Base-by-base conservation (phyloP, 1,139 yeast species). In the Blastobotrys buckinghamii region DNA sequence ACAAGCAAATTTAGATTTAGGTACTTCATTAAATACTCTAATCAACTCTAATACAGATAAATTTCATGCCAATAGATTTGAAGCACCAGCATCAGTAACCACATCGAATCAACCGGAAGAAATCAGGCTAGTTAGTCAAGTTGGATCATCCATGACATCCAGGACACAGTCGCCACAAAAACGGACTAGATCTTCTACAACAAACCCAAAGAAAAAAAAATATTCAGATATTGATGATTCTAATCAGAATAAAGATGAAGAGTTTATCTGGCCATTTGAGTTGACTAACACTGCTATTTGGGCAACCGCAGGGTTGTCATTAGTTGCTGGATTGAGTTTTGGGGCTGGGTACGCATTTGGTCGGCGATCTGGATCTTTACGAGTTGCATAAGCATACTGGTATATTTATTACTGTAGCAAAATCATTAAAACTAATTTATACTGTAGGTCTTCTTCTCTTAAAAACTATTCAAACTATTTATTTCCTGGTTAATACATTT, bases 301-400 rank as follows among this genome's bases (percentile, higher is more conserved):
- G 17, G 64, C 62, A 2, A 59, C 61, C 4, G 65, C 65, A 1
- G 64, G 66, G 10, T 50, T 61, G 16, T 60, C 64, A n/a, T 33
- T 61, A 7, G 64, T 62, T 13, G 63, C 63, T 1, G 62, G 63
- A 10, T 52, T 60, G 27, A 59, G 64, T 20, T 62, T 62, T 50
- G 52, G 62, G 30, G 66, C 66, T 8, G 66, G 66, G 15, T 62
- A 59, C 43, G 65, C 64, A 3, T 41, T 62, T 22, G 66, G 66
- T 27, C 50, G 54, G 40, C 52, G 61, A 13, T 57, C 63, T 1
- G 59, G 51, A 13, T 40, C 48, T 12, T 26, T 45, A 39, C 30
- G 48, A 19, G 48, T 42, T 13, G 46, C 49, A 45, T 49, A n/a
- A 34, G 35, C 24, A 22, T 22, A 22, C n/a, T n/a, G n/a, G n/a